phyloP scores from a whole-genome alignment of 495 filamentous ascomycete genomes.

The Penicillium cinerascens region DNA sequence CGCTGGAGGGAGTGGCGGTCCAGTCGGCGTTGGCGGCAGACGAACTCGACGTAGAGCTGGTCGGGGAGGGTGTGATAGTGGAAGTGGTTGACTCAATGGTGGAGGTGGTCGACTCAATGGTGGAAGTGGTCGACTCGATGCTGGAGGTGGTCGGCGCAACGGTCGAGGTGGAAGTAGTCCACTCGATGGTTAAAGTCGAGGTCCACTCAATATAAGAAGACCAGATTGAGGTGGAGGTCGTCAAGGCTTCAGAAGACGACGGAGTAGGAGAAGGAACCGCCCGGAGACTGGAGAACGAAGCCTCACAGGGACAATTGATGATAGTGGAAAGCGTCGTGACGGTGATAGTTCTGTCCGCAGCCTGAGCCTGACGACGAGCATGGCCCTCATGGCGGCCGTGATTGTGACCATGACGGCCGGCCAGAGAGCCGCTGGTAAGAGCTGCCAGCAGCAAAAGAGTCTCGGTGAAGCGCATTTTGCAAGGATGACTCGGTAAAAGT shows the following conservation, averaged over 20 bases:
- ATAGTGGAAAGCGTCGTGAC: constrained; percentile 12
- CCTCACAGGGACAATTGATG: constrained; percentile 10
- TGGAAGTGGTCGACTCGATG: background rate
- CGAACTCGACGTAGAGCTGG: constrained; percentile 3
- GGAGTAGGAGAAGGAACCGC: background rate
- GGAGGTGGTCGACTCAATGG: background rate
- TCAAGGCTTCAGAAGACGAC: background rate
- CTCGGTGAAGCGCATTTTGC: constrained; percentile 31
- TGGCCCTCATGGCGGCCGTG: constrained; percentile 13
- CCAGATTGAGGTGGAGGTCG: constrained; percentile 1
- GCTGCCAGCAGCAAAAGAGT: constrained; percentile 36
- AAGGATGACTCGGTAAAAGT: background rate
- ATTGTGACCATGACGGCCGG: constrained; percentile 13
- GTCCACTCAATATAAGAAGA: background rate
- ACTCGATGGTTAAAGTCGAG: too few relatives aligned
- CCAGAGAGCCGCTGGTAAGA: constrained; percentile 22
- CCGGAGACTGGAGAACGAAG: background rate
- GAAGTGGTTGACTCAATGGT: background rate
- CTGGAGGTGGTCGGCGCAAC: background rate
- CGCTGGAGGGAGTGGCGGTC: constrained; percentile 21
- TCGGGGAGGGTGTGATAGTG: background rate
- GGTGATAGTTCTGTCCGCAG: constrained; percentile 8
- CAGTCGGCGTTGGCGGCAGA: constrained; percentile 14
- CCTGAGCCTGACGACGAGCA: constrained; percentile 21
- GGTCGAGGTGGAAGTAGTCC: background rate